These are phyloP conservation scores for Trichoderma breve DNA, from an alignment of 2,329 filamentous ascomycete species.

Conservation along the genomic window DNA sequence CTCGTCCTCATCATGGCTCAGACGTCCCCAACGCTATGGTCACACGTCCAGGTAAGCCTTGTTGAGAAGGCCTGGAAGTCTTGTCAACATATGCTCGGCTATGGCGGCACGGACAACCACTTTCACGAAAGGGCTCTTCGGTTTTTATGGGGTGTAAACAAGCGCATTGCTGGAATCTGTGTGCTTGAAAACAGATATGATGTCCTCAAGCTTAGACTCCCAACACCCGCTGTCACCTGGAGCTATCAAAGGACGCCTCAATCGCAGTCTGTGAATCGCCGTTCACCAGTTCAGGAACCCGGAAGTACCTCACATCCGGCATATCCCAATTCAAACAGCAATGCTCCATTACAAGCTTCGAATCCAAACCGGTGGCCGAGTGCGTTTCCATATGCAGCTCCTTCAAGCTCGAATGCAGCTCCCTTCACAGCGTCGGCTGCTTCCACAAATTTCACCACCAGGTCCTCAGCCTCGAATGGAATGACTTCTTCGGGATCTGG, in stretches of 20 bases:
- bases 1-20: conserved; percentile 25
- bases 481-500: background rate
- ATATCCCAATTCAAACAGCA: background rate
- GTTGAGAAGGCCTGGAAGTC: background rate
- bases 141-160: conserved; percentile 12
- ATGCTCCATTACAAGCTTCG: background rate
- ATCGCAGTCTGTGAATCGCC: background rate
- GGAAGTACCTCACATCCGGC: background rate
- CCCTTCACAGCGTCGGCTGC: background rate
- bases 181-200: background rate
- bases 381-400: background rate
- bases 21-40: conserved; percentile 2
- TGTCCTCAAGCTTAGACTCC: background rate
- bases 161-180: background rate
- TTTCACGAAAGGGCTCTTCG: conserved; percentile 11
- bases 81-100: conserved; percentile 6
- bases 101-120: background rate
- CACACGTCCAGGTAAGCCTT: background rate
- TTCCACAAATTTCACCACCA: background rate
- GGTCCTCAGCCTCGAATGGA: background rate
- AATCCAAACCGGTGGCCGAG: background rate
- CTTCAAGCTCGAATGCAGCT: background rate
- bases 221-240: background rate
- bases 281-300: background rate
- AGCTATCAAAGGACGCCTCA: background rate